These are phyloP conservation scores for Agapanthus africanus DNA, from an alignment of 106 monocot species.

Conservation along the genomic window DNA sequence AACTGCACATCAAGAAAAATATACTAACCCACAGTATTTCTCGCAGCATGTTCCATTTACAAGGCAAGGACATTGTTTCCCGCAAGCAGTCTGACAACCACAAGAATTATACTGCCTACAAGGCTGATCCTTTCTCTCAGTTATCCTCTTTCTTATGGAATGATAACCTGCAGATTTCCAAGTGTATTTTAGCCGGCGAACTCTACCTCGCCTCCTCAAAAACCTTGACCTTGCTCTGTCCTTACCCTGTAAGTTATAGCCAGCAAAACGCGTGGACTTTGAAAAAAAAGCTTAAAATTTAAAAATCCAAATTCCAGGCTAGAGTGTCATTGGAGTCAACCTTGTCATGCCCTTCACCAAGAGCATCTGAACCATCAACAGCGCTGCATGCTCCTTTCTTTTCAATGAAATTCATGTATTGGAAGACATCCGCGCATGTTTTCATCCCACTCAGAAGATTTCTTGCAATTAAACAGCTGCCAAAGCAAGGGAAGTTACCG, in stretches of 20 bases:
- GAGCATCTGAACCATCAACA: constrained; percentile 50
- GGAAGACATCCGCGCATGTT: constrained; percentile 75
- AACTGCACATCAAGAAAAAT: constrained; percentile 1
- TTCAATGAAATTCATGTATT: constrained; percentile 72
- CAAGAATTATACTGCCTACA: constrained; percentile 96
- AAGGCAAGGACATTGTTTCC: constrained; percentile 88
- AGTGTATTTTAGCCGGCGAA: constrained; percentile 89
- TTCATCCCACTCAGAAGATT: constrained; percentile 96
- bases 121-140: constrained; percentile 95
- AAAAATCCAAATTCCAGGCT: neutral
- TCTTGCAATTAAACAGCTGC: constrained; percentile 94
- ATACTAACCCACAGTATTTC: constrained; percentile 85
- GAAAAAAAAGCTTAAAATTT: neutral
- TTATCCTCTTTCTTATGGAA: constrained; percentile 87
- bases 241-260: constrained; percentile 36
- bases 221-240: constrained; percentile 90
- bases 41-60: constrained; percentile 96
- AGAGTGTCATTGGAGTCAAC: constrained; percentile 27
- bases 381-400: constrained; percentile 42
- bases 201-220: constrained; percentile 83
- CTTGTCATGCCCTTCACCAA: constrained; percentile 57
- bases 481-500: constrained; percentile 3
- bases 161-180: constrained; percentile 98
- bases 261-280: too few species aligned
- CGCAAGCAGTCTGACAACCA: constrained; percentile 86